A percentile compares a stretch with the other conserved stretches of the same genome.
Conservation (phyloP, 768 basidiomycete species). For the Mycena alexandri region DNA sequence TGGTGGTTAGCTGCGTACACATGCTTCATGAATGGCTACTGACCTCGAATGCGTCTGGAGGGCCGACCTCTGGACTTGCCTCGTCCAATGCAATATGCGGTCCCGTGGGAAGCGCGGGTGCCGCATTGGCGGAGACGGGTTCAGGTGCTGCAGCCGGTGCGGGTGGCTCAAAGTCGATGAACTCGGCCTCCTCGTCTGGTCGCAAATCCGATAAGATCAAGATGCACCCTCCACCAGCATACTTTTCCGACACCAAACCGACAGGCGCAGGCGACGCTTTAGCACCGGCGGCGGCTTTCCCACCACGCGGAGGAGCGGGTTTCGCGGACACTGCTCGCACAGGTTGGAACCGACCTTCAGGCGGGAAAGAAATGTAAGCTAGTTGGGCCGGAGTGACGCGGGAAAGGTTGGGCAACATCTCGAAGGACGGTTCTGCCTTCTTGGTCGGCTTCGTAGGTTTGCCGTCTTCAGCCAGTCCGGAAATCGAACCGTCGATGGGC, state of each 20-base stretch:
- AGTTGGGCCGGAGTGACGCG: constrained; percentile 93
- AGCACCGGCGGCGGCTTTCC: constrained; percentile 47
- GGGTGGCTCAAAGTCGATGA: constrained; percentile 69
- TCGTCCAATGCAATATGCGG: constrained; percentile 80
- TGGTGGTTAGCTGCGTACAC: constrained; percentile 40
- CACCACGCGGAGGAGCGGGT: constrained; percentile 49
- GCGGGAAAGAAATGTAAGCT: constrained; percentile 85
- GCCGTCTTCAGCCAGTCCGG: constrained; percentile 59
- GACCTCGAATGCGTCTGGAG: constrained; percentile 89
- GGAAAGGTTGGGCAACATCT: constrained; percentile 87
- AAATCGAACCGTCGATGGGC: constrained; percentile 66
- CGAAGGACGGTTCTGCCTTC: constrained; percentile 81
- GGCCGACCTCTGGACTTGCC: constrained; percentile 76
- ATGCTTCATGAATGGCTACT: constrained; percentile 43
- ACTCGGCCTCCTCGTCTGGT: constrained; percentile 79
- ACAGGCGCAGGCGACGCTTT: constrained; percentile 46
- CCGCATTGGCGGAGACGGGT: constrained; percentile 43
- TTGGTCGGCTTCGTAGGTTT: constrained; percentile 62
- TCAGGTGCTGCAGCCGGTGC: constrained; percentile 47
- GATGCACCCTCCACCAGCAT: constrained; percentile 89
- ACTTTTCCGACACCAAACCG: constrained; percentile 65
- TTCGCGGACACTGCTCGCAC: constrained; percentile 82
- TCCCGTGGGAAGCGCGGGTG: constrained; percentile 53
- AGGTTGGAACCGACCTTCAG: constrained; percentile 86
- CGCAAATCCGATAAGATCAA: constrained; percentile 82